Percentiles rank a stretch among this genome's conserved stretches.
Evolutionary conservation across 208 protist genomes (phyloP).

Genomic region (Leishmania aethiopica): DNA sequence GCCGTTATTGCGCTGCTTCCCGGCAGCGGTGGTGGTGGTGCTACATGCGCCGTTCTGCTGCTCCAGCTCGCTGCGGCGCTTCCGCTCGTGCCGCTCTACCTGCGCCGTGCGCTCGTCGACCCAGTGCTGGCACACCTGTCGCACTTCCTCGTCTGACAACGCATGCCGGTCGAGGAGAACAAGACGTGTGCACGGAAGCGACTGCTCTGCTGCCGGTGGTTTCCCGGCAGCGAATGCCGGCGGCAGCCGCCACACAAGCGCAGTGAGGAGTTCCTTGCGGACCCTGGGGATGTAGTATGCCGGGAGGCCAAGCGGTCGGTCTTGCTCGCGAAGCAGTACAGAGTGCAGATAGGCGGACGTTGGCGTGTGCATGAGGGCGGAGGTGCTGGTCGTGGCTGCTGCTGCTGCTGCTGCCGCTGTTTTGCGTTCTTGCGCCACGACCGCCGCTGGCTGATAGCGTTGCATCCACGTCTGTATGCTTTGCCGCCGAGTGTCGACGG

Average conservation of each 20-base stretch:
- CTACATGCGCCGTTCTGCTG: neutral
- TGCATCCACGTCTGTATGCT: conserved; percentile 29
- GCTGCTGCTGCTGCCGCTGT: neutral
- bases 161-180: conserved; percentile 14
- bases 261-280: conserved; percentile 23
- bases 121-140: conserved; percentile 23
- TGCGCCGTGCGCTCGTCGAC: conserved; percentile 12
- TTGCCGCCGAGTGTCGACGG: conserved; percentile 20
- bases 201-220: neutral
- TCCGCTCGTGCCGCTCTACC: conserved; percentile 14
- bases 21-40: neutral
- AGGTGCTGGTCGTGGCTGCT: conserved; percentile 6
- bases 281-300: conserved; percentile 26
- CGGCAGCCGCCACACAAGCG: conserved; percentile 19
- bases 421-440: conserved; percentile 3
- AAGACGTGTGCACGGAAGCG: conserved; percentile 7
- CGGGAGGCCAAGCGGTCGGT: conserved; percentile 21
- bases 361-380: conserved; percentile 26
- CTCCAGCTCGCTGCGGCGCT: conserved; percentile 1
- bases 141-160: conserved; percentile 11
- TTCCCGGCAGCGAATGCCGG: no score
- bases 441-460: conserved; percentile 25
- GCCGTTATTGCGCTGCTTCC: neutral
- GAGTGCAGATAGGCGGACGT: conserved; percentile 27
- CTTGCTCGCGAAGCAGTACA: conserved; percentile 20